phyloP scores from a whole-genome alignment of 495 filamentous ascomycete species.

The Letharia columbiana region DNA sequence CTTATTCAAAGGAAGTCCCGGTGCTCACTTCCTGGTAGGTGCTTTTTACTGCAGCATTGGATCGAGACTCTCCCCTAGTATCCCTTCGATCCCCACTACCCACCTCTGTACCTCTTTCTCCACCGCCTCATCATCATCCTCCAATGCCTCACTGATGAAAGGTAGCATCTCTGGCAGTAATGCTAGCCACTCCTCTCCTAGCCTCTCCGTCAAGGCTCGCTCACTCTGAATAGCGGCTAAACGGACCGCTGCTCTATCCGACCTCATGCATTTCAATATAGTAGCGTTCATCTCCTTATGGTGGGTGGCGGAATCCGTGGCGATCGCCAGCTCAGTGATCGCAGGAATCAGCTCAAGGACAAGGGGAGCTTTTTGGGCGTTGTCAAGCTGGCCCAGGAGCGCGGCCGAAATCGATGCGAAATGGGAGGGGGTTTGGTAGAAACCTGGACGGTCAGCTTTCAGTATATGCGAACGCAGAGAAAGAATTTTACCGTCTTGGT shows the following conservation, averaged over 20 bases:
- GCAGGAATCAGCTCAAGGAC: slow-evolving; percentile 44
- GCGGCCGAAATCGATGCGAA: slow-evolving; percentile 61
- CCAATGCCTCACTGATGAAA: slow-evolving; percentile 84
- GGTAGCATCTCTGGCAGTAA: slow-evolving; percentile 91
- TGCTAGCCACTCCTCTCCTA: slow-evolving; percentile 88
- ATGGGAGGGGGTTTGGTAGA: slow-evolving; percentile 86
- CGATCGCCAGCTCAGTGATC: slow-evolving; percentile 68
- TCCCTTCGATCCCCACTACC: slow-evolving; percentile 78
- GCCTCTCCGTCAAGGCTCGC: slow-evolving; percentile 60
- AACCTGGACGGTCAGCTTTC: slow-evolving; percentile 38
- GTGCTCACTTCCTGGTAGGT: background rate
- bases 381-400: slow-evolving; percentile 58
- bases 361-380: slow-evolving; percentile 40
- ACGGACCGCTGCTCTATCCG: slow-evolving; percentile 55
- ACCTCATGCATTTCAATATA: slow-evolving; percentile 67
- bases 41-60: slow-evolving; percentile 68
- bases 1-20: background rate
- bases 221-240: slow-evolving; percentile 73
- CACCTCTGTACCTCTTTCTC: slow-evolving; percentile 79
- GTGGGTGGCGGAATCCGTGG: slow-evolving; percentile 72
- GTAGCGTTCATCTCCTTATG: slow-evolving; percentile 74
- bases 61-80: slow-evolving; percentile 79
- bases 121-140: slow-evolving; percentile 89
- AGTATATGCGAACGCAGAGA: background rate
- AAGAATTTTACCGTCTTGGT: slow-evolving; percentile 50